Base-by-base conservation (phyloP, 257 asterid species). In the Paulownia fortunei region DNA sequence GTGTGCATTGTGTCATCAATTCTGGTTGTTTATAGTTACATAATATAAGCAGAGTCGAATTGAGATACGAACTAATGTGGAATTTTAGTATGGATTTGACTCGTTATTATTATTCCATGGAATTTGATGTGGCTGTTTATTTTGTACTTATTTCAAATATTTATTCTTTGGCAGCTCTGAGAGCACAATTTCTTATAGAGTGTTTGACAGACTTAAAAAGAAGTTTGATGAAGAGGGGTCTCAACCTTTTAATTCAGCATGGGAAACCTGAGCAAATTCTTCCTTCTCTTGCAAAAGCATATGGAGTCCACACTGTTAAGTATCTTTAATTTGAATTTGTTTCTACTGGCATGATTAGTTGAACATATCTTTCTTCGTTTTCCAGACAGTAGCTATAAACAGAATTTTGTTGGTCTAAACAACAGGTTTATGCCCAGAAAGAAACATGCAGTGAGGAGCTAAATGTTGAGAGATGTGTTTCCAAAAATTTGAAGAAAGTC, bases 381-480 rank as follows among this genome's bases (percentile, higher is more conserved):
- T 32, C 5, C 39, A 51, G 46, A 37, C 42, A 13, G 23, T 52
- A 41, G 54, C 51, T 72, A 59, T 64, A 52, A 11, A 55, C 63
- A 15, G 68, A 77, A 30, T 62, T 15, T 49, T 63, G 42, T 71
- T 74, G 44, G 64, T 59, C 51, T 61, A 44, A 58, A 72, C 19
- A 59, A 73, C 88, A 95, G 99, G 94, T 95, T 74, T 93, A 86
- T 49, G 97, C 99, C 74, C 99, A 95, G 82, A 95, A 91, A 84
- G 99, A 93, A 89, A 90, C 98, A 26, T 95, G 99, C 88, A 93
- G 98, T 12, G 99, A 95, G 87, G 99, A 95, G 90, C 79, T 93
- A 72, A 83, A 74, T 42, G 91, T 91, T 64, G 98, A 95, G 87
- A 86, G 81, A 72, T 77, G 83, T 78, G 98, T 93, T 59, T 77